Evolutionary conservation across 2,329 filamentous ascomycete genomes (phyloP).

Genomic region (Bertia moriformis): DNA sequence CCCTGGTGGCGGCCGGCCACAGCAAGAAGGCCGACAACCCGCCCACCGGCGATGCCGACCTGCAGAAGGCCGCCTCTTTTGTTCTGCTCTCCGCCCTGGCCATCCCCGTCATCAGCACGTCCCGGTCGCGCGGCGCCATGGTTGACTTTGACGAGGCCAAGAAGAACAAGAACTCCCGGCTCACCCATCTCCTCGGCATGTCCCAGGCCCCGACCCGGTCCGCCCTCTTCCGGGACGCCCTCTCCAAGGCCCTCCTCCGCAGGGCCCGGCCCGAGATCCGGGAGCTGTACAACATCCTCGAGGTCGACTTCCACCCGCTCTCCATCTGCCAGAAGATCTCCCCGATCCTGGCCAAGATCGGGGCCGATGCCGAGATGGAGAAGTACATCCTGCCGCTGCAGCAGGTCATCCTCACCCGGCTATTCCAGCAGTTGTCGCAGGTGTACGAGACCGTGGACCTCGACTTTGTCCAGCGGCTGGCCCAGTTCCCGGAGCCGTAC

Average conservation of each 20-base stretch:
- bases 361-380: conserved; percentile 86
- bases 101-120: conserved; percentile 97
- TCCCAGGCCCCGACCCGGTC: conserved; percentile 73
- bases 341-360: conserved; percentile 85
- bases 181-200: conserved; percentile 94
- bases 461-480: conserved; percentile 80
- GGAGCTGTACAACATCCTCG: conserved; percentile 93
- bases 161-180: conserved; percentile 96
- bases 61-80: conserved; percentile 88
- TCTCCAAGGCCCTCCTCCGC: conserved; percentile 87
- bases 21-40: conserved; percentile 92
- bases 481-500: conserved; percentile 91
- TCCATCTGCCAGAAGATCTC: conserved; percentile 99
- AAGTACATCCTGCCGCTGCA: conserved; percentile 91
- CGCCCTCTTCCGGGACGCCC: conserved; percentile 84
- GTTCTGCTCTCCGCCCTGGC: conserved; percentile 86
- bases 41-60: conserved; percentile 71
- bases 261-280: conserved; percentile 87
- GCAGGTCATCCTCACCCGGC: conserved; percentile 92
- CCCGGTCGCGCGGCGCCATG: conserved; percentile 84
- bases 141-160: conserved; percentile 92
- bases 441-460: conserved; percentile 97
- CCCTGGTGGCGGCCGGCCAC: conserved; percentile 69
- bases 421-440: conserved; percentile 97
- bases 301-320: conserved; percentile 96